Evolutionary conservation across 163 green algal species (phyloP), one percentile per base, ranked within the genome.

Genomic region (Botryococcus braunii): DNA sequence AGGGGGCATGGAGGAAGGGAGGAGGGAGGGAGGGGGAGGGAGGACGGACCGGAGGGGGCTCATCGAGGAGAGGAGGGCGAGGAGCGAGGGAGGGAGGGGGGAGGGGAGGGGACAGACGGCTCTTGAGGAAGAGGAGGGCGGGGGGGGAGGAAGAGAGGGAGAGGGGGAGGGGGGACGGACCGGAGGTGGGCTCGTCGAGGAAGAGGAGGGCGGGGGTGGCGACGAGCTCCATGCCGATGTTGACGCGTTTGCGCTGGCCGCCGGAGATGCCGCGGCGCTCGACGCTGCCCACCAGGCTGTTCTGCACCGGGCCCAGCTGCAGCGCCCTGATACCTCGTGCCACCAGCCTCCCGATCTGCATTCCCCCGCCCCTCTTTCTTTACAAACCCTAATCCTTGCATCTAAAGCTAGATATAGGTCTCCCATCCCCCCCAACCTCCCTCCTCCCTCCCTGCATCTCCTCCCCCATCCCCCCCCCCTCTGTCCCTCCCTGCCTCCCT

Each of bases 241-340:
- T 97, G 23, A 96, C 89, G 4, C 91, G 81, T 80, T 96, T 97
- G 39, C 86, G 74, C 82, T 97, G 89, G 0, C 89, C 91, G 9
- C 90, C 90, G 62, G 71, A 88, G 75, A 94, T 90, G 62, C 88
- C 85, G 6, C 74, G 62, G 36, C 57, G 70, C 70, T 85, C 77
- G 35, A 76, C 77, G 27, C 62, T 79, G 35, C 84, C 86, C 37
- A 93, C 82, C 34, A 88, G 59, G 29, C 71, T 69, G 46, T 85
- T 76, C 70, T 83, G 77, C 37, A 89, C 78, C n/a, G n/a, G n/a
- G n/a, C n/a, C n/a, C 78, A 75, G 72, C 63, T 71, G 35, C 41
- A 25, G 25, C 9, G 36, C 9, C 23, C 0, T n/a, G 11, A 25
- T 29, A 29, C 29, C 38, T 65, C 7, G 52, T 9, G 35, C 17